Percentiles rank a stretch among this genome's conserved stretches.
phyloP scores from a whole-genome alignment of 2,329 filamentous ascomycete species.

The Fusarium sp. region DNA sequence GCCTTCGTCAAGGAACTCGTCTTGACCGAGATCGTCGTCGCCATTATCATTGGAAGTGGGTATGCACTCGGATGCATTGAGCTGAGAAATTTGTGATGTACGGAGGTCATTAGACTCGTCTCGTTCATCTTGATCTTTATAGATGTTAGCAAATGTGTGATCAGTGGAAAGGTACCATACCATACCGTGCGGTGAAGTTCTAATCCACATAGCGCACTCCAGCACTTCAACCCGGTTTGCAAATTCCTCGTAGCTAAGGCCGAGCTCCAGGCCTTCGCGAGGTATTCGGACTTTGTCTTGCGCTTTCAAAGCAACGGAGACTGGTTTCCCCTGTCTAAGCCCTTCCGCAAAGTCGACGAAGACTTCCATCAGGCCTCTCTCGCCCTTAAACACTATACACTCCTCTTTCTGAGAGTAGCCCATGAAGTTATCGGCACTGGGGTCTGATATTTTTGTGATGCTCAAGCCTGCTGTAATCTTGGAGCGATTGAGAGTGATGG shows the following conservation, averaged over 20 bases:
- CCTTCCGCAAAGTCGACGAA: constrained; percentile 41
- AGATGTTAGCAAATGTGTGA: background rate
- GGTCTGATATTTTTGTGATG: constrained; percentile 32
- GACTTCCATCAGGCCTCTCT: constrained; percentile 32
- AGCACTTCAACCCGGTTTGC: constrained; percentile 46
- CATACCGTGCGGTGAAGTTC: constrained; percentile 27
- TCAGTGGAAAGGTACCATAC: background rate
- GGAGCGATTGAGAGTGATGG: constrained; percentile 18
- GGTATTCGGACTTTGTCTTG: constrained; percentile 39
- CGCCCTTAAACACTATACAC: constrained; percentile 46
- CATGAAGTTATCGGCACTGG: constrained; percentile 44
- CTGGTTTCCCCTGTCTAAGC: constrained; percentile 10
- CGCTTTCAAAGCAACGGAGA: constrained; percentile 31
- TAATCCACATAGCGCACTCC: constrained; percentile 47
- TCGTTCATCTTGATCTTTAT: constrained; percentile 10
- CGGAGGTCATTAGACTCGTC: constrained; percentile 1
- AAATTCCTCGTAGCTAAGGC: constrained; percentile 44
- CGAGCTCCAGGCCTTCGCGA: constrained; percentile 35
- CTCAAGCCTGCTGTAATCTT: constrained; percentile 26
- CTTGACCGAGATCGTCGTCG: background rate
- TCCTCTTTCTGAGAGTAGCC: constrained; percentile 35
- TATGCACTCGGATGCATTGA: background rate
- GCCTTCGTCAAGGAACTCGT: background rate
- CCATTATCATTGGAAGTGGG: background rate
- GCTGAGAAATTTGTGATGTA: background rate